Base-by-base conservation (phyloP, 176 grass and related monocot species). In the Oryza australiensis region DNA sequence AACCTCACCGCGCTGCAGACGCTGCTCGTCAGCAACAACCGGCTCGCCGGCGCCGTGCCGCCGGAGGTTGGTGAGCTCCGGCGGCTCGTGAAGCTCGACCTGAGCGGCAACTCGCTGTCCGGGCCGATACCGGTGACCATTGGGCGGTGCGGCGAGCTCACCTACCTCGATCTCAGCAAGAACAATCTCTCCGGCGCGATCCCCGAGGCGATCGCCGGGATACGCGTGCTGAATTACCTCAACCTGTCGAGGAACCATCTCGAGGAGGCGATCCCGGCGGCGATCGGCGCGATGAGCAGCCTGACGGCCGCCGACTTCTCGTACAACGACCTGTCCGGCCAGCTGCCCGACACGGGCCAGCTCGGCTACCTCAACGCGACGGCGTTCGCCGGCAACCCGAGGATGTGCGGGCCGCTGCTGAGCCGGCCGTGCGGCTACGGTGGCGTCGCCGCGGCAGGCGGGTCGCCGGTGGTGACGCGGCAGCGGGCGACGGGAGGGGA, bases 111-210 rank as follows among this genome's bases (percentile, higher is more conserved):
- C 46, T 32, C 23, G 33, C 34, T 99, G 12, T 85, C 83, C 0
- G 93, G 97, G 14, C 9, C 48, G 3, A 81, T 99, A 3, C 93
- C 97, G 14, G 77, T 59, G 12, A 77, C 80, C 18, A 77, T 99
- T 1, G 85, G 77, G 0, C 43, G 1, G 41, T 96, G 93, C 64
- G 75, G 48, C 5, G 91, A 99, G 74, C 93, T 96, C 6, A 93
- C 91, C 15, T 99, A 96, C 76, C 89, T 99, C 0, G 97, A 99
- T 70, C 91, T 99, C 49, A 99, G 97, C 91, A 80, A 89, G 66
- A 99, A 99, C 77, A 89, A 82, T 40, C 71, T 99, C 1, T 92
- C 93, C 0, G 93, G 97, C 0, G 8, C 65, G n/a, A 94, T 99
- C 74, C 97, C 97, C 0, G 38, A 42, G 0, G 89, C 85, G 76